Conservation (phyloP, 2,329 filamentous ascomycete species). For the Tolypocladium guangdongense region DNA sequence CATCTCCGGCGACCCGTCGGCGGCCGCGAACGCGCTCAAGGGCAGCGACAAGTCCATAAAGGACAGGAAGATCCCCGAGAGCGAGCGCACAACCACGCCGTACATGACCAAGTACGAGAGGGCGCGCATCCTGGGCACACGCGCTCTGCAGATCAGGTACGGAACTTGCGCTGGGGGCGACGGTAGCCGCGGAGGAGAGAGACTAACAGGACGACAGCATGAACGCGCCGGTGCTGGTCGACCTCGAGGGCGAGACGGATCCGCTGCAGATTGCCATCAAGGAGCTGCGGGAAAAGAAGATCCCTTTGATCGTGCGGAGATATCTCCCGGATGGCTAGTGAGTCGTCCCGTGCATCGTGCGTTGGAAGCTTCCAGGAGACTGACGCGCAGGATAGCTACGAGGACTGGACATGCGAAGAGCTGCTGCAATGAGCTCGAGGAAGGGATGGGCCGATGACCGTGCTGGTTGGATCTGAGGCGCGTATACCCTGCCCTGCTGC, state of each 20-base stretch:
- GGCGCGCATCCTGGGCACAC: conserved; percentile 83
- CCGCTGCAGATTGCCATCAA: conserved; percentile 96
- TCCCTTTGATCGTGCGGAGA: conserved; percentile 84
- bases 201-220: conserved; percentile 46
- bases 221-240: conserved; percentile 93
- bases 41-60: conserved; percentile 46
- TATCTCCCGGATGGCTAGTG: conserved; percentile 96
- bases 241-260: conserved; percentile 95
- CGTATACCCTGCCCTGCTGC: neutral
- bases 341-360: conserved; percentile 26
- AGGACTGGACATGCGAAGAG: conserved; percentile 99
- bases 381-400: conserved; percentile 54
- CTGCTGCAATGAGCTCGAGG: conserved; percentile 48
- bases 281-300: conserved; percentile 97
- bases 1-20: conserved; percentile 50
- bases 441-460: conserved; percentile 5
- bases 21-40: conserved; percentile 43
- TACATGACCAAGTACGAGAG: conserved; percentile 99
- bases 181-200: neutral
- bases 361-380: neutral
- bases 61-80: conserved; percentile 83
- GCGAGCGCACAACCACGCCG: conserved; percentile 82
- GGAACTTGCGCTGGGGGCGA: conserved; percentile 12
- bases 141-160: conserved; percentile 91
- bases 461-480: conserved; percentile 4